phyloP scores from a whole-genome alignment of 2,329 filamentous ascomycete species.

The Malbranchea cinnamomea region DNA sequence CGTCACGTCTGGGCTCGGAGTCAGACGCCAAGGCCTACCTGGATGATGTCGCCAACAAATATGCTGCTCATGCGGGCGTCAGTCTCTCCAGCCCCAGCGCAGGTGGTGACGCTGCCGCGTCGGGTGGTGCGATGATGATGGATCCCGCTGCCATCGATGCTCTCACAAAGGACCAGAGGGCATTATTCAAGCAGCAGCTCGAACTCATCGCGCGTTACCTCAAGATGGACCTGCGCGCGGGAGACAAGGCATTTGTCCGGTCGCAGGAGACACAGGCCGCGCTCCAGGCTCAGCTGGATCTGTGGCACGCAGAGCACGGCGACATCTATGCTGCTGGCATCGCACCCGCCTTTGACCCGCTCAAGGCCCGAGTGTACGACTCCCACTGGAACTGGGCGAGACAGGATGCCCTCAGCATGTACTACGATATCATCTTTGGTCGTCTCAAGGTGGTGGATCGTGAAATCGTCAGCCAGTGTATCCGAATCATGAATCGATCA shows the following conservation, averaged over 20 bases:
- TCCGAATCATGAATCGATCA: conserved; percentile 97
- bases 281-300: conserved; percentile 81
- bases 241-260: conserved; percentile 80
- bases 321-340: conserved; percentile 94
- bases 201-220: conserved; percentile 90
- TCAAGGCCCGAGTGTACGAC: conserved; percentile 94
- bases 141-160: conserved; percentile 94
- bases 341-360: conserved; percentile 77
- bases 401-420: conserved; percentile 95
- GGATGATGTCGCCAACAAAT: conserved; percentile 78
- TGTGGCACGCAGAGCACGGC: conserved; percentile 91
- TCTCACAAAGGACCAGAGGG: conserved; percentile 88
- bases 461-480: conserved; percentile 96
- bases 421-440: conserved; percentile 97
- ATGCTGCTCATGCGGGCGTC: conserved; percentile 69
- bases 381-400: conserved; percentile 99
- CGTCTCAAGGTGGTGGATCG: conserved; percentile 84
- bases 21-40: conserved; percentile 84
- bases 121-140: conserved; percentile 91
- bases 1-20: conserved; percentile 76
- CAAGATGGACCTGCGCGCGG: conserved; percentile 92
- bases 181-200: conserved; percentile 95
- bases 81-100: conserved; percentile 59
- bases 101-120: conserved; percentile 56
- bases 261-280: conserved; percentile 75